A percentile compares a stretch with the other conserved stretches of the same genome.
Conservation (phyloP, 768 basidiomycete species). For the Phylloporus sp. region DNA sequence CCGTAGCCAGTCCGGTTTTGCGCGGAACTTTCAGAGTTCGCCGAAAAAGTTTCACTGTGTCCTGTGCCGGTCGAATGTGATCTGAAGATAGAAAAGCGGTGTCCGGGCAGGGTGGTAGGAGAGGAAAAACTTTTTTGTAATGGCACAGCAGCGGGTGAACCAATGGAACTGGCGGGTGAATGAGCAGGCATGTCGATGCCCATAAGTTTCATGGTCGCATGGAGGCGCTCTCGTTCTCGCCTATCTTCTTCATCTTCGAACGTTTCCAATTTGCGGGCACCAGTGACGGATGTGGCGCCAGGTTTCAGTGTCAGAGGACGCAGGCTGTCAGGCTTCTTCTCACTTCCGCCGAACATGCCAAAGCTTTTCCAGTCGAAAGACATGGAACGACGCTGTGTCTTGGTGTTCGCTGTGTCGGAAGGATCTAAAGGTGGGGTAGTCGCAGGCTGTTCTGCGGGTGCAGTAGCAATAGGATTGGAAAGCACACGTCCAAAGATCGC, state of each 20-base stretch:
- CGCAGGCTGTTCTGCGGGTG: constrained; percentile 25
- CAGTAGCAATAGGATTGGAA: constrained; percentile 36
- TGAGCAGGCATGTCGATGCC: constrained; percentile 71
- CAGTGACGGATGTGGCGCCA: constrained; percentile 48
- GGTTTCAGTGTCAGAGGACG: constrained; percentile 73
- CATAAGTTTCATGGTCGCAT: constrained; percentile 92
- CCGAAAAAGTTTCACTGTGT: constrained; percentile 45
- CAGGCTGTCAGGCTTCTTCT: constrained; percentile 60
- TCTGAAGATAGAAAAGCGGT: constrained; percentile 72
- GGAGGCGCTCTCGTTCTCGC: constrained; percentile 78
- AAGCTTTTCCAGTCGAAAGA: constrained; percentile 83
- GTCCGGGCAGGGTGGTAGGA: constrained; percentile 31
- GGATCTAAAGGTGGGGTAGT: constrained; percentile 21
- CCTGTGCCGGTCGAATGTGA: constrained; percentile 40
- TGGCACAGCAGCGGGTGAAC: constrained; percentile 30
- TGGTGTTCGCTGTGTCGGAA: constrained; percentile 28
- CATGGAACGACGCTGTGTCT: constrained; percentile 63
- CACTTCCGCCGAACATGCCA: constrained; percentile 58
- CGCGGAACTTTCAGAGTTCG: constrained; percentile 39
- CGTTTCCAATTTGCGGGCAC: constrained; percentile 77
- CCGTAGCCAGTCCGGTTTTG: constrained; percentile 32
- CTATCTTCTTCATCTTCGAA: constrained; percentile 91
- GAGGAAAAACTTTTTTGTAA: constrained; percentile 40
- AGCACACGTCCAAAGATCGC: constrained; percentile 40
- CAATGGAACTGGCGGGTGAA: constrained; percentile 29